Conservation (phyloP, 2,329 filamentous ascomycete species). For the Penicillium italicum region DNA sequence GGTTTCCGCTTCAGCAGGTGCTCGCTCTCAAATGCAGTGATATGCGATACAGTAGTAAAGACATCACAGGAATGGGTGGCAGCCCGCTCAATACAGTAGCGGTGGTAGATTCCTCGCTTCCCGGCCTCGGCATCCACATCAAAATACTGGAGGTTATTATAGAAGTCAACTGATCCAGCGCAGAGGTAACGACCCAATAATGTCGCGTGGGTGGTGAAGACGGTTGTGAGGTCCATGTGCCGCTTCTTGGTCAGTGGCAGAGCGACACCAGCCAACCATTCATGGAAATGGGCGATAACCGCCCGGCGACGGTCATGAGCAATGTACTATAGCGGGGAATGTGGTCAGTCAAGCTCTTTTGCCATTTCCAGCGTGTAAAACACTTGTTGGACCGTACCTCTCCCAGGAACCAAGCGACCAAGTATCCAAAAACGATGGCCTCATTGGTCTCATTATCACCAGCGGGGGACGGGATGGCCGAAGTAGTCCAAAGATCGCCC, state of each 20-base stretch:
- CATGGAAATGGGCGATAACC: constrained; percentile 97
- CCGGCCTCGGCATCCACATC: constrained; percentile 95
- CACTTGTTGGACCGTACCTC: constrained; percentile 64
- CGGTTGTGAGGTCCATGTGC: constrained; percentile 93
- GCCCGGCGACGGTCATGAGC: constrained; percentile 87
- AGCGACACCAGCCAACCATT: constrained; percentile 94
- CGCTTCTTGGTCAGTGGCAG: constrained; percentile 89
- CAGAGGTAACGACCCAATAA: constrained; percentile 93
- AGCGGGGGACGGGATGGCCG: constrained; percentile 89
- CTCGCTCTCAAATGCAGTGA: constrained; percentile 97
- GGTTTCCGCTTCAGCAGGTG: constrained; percentile 96
- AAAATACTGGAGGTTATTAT: constrained; percentile 97
- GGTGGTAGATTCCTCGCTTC: constrained; percentile 96
- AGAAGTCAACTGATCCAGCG: constrained; percentile 96
- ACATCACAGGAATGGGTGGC: constrained; percentile 90
- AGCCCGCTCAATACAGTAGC: constrained; percentile 95
- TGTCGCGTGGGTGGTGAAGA: constrained; percentile 97
- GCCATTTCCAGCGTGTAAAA: not conserved
- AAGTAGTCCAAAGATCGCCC: constrained; percentile 85
- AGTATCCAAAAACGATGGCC: constrained; percentile 93
- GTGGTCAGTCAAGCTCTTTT: not conserved
- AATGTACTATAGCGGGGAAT: constrained; percentile 63
- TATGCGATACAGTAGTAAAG: constrained; percentile 97
- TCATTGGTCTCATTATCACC: constrained; percentile 95
- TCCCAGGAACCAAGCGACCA: constrained; percentile 96